These are phyloP conservation scores for Sphaerosporella brunnea DNA, from an alignment of 495 filamentous ascomycete species.

Conservation along the genomic window DNA sequence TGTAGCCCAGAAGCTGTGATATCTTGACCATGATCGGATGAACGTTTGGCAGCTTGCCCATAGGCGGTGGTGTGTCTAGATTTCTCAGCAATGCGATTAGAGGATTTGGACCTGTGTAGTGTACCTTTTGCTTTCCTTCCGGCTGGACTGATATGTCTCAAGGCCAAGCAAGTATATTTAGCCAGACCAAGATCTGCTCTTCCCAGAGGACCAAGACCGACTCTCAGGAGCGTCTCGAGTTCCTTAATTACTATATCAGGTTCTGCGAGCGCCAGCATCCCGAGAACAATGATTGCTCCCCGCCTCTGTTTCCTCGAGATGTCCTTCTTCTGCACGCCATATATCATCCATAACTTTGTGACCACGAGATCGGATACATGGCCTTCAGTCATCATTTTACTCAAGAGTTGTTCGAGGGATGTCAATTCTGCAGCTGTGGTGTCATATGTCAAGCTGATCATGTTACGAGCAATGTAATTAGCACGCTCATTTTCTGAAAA, in stretches of 20 bases:
- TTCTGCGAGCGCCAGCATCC: constrained; percentile 87
- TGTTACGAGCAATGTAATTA: constrained; percentile 91
- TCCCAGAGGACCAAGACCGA: constrained; percentile 68
- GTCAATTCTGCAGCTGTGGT: constrained; percentile 87
- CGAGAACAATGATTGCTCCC: constrained; percentile 86
- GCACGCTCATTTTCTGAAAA: constrained; percentile 81
- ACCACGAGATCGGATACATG: constrained; percentile 73
- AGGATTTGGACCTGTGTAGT: neutral
- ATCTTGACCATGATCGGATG: constrained; percentile 69
- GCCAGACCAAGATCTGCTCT: constrained; percentile 70
- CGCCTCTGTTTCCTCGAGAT: constrained; percentile 84
- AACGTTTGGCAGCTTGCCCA: constrained; percentile 72
- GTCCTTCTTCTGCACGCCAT: constrained; percentile 79
- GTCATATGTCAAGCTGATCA: constrained; percentile 96
- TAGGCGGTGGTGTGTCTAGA: constrained; percentile 25
- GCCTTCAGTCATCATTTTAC: constrained; percentile 91
- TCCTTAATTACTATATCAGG: constrained; percentile 85
- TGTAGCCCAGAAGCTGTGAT: constrained; percentile 65
- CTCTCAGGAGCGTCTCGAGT: constrained; percentile 80
- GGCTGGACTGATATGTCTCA: constrained; percentile 73
- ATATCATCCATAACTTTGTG: constrained; percentile 91
- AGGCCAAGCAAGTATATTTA: constrained; percentile 84
- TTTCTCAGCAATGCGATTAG: too few relatives aligned
- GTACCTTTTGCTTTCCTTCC: constrained; percentile 51
- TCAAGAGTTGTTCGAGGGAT: constrained; percentile 80